Conservation (phyloP, 1,139 yeast genomes). For the Geotrichum macrosporum region DNA sequence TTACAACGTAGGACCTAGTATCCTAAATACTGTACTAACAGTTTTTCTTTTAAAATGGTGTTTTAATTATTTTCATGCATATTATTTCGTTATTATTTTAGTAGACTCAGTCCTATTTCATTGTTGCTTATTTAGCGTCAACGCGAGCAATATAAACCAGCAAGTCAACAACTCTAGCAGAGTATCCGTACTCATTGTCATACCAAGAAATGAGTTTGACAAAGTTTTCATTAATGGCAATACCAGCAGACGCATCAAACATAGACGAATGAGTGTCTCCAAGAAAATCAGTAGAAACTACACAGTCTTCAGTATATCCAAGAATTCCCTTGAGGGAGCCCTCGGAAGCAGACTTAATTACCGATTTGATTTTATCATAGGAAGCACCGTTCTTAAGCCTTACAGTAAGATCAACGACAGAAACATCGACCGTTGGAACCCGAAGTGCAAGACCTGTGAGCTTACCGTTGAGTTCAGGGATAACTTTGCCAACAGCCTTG, state of each 20-base stretch:
- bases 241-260: constrained; percentile 84
- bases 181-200: constrained; percentile 90
- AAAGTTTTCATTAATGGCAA: constrained; percentile 73
- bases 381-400: constrained; percentile 66
- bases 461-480: constrained; percentile 82
- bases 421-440: constrained; percentile 83
- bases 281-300: constrained; percentile 79
- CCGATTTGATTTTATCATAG: constrained; percentile 70
- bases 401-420: constrained; percentile 70
- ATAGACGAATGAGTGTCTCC: constrained; percentile 74
- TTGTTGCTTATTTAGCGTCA: no score
- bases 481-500: constrained; percentile 88
- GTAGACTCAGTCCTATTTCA: no score
- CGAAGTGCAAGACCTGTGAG: constrained; percentile 86
- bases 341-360: constrained; percentile 59
- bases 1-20: no score
- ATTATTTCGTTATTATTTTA: no score
- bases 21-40: no score
- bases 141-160: constrained; percentile 65
- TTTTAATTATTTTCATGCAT: no score
- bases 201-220: constrained; percentile 86
- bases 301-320: constrained; percentile 84
- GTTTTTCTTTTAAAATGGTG: no score
- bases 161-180: constrained; percentile 86
- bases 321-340: constrained; percentile 69